phyloP scores from a whole-genome alignment of 2,329 filamentous ascomycete genomes.

The Ilyonectria destructans region DNA sequence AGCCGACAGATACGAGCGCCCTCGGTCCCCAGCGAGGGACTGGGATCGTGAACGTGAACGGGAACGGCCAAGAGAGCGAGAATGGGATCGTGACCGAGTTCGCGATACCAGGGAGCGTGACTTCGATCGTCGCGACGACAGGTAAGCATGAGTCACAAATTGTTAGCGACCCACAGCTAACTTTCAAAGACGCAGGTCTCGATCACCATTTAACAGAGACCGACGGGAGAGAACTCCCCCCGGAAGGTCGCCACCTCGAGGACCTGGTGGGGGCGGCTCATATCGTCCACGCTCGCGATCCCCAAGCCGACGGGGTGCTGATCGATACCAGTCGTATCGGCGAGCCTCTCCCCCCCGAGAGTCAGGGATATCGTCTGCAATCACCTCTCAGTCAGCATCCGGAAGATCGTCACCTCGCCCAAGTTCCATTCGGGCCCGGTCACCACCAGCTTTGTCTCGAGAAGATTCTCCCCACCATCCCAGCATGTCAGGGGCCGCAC shows the following conservation, averaged over 20 bases:
- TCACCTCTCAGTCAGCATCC: conserved; percentile 67
- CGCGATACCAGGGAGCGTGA: conserved; percentile 56
- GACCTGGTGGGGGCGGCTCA: conserved; percentile 55
- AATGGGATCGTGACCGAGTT: conserved; percentile 50
- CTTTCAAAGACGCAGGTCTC: conserved; percentile 65
- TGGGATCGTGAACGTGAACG: conserved; percentile 53
- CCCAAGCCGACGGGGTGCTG: conserved; percentile 64
- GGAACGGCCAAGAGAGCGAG: conserved; percentile 50
- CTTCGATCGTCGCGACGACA: conserved; percentile 61
- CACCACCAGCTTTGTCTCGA: conserved; percentile 62
- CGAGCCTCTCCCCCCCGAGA: conserved; percentile 67
- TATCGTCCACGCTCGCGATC: conserved; percentile 71
- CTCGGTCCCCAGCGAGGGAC: conserved; percentile 57
- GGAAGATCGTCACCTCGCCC: conserved; percentile 70
- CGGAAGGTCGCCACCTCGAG: conserved; percentile 49
- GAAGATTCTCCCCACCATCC: conserved; percentile 56
- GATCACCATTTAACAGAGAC: conserved; percentile 69
- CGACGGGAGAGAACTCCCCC: conserved; percentile 56
- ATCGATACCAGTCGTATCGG: conserved; percentile 62
- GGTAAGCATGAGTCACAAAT: conserved; percentile 46
- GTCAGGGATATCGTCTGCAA: conserved; percentile 65
- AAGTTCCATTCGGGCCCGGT: conserved; percentile 63
- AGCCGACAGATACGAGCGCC: conserved; percentile 58
- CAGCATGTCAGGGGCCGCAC: conserved; percentile 41
- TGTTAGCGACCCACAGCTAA: conserved; percentile 34